These are phyloP conservation scores for Hymenoscyphus repandus DNA, from an alignment of 2,329 filamentous ascomycete species.

Conservation along the genomic window DNA sequence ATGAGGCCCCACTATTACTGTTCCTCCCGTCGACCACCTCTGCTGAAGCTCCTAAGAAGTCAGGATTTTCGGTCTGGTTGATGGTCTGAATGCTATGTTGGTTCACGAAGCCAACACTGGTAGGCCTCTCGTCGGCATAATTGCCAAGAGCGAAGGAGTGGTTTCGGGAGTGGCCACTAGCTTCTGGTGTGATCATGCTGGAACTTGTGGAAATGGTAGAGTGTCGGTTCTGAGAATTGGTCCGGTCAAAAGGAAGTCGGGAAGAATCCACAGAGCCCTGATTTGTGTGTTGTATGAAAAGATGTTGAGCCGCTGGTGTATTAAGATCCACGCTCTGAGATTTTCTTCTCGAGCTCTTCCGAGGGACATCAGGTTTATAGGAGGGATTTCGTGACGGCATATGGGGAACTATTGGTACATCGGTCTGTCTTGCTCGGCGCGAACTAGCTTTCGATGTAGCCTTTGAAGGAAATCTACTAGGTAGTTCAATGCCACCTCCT, in stretches of 20 bases:
- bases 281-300: constrained; percentile 14
- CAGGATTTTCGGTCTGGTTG: constrained; percentile 42
- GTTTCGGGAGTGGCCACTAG: constrained; percentile 36
- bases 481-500: constrained; percentile 38
- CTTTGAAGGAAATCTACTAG: constrained; percentile 57
- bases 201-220: constrained; percentile 48
- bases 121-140: constrained; percentile 42
- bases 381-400: constrained; percentile 16
- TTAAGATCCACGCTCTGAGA: constrained; percentile 27
- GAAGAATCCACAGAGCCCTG: constrained; percentile 28
- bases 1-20: constrained; percentile 21
- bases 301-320: constrained; percentile 4
- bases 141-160: constrained; percentile 20
- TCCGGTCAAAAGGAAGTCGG: constrained; percentile 53
- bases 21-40: constrained; percentile 46
- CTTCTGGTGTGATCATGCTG: constrained; percentile 43
- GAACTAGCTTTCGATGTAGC: constrained; percentile 39
- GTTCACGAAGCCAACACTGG: constrained; percentile 51
- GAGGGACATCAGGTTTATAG: constrained; percentile 47
- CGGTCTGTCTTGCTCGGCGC: constrained; percentile 8
- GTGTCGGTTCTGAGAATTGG: constrained; percentile 45
- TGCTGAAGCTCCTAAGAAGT: constrained; percentile 49
- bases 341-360: constrained; percentile 65
- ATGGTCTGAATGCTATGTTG: constrained; percentile 53
- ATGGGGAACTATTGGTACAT: constrained; percentile 37